A percentile compares a stretch with the other conserved stretches of the same genome.
phyloP scores from a whole-genome alignment of 805 yeast species.

The Pichia eremophila region DNA sequence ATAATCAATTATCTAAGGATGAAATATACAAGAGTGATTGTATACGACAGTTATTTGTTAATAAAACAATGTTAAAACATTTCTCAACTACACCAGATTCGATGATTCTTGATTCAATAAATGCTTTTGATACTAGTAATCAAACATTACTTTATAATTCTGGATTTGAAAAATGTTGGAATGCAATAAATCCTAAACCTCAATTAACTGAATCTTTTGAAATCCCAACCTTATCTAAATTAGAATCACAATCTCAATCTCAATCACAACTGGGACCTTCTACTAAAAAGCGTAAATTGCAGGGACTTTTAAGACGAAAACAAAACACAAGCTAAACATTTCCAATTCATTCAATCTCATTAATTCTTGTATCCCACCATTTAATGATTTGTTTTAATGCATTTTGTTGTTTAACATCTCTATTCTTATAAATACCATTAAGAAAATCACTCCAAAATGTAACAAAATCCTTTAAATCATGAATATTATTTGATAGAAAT shows the following conservation, averaged over 20 bases:
- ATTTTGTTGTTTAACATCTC: conserved; percentile 23
- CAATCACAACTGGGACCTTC: background rate
- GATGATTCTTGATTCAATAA: background rate
- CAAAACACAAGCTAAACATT: background rate
- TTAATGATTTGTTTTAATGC: conserved; percentile 21
- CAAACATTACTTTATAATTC: background rate
- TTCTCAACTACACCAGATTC: background rate
- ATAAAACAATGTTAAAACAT: background rate
- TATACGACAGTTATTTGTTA: background rate
- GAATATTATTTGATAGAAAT: conserved; percentile 21
- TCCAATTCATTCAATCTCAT: background rate
- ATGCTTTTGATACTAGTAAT: background rate
- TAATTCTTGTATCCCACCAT: conserved; percentile 12
- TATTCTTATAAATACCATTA: conserved; percentile 31
- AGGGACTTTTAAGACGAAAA: conserved; percentile 5
- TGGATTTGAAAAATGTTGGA: background rate
- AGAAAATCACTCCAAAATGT: conserved; percentile 45
- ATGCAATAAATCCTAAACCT: background rate
- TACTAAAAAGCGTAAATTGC: conserved; percentile 2
- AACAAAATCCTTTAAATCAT: conserved; percentile 31
- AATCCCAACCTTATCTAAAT: background rate
- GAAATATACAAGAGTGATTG: background rate
- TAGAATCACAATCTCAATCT: background rate
- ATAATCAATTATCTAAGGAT: background rate
- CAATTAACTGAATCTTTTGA: background rate